phyloP scores from a whole-genome alignment of 768 basidiomycete genomes.

The Macrolepiota fuliginosa region DNA sequence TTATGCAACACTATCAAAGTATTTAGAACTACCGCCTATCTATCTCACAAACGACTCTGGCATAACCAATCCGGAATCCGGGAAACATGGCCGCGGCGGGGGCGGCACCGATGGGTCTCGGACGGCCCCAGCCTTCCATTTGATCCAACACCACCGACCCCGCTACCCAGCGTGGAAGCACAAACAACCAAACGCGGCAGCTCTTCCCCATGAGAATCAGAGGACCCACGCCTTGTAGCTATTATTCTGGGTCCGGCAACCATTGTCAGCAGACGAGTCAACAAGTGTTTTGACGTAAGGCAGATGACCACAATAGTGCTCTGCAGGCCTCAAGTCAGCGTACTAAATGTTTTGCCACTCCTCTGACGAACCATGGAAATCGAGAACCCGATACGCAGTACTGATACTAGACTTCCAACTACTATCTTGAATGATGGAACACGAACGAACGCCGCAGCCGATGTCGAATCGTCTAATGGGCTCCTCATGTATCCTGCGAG shows the following conservation, averaged over 20 bases:
- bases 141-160: background rate
- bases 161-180: background rate
- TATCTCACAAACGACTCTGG: background rate
- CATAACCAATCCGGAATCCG: slow-evolving; percentile 9
- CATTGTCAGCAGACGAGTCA: background rate
- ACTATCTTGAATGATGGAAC: background rate
- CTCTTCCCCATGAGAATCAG: background rate
- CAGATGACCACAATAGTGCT: background rate
- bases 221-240: background rate
- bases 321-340: background rate
- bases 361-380: slow-evolving; percentile 6
- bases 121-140: background rate
- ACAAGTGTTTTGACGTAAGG: background rate
- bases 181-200: background rate
- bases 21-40: background rate
- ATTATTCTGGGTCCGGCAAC: background rate
- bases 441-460: slow-evolving; percentile 5
- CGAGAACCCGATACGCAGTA: background rate
- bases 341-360: background rate
- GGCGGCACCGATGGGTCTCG: background rate
- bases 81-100: slow-evolving; percentile 4
- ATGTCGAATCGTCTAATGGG: slow-evolving; percentile 3
- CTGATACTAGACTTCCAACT: background rate
- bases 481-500: background rate
- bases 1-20: background rate